A percentile compares a stretch with the other conserved stretches of the same genome.
Evolutionary conservation across 768 basidiomycete species (phyloP).

Genomic region (Pleurotus ostreatus): DNA sequence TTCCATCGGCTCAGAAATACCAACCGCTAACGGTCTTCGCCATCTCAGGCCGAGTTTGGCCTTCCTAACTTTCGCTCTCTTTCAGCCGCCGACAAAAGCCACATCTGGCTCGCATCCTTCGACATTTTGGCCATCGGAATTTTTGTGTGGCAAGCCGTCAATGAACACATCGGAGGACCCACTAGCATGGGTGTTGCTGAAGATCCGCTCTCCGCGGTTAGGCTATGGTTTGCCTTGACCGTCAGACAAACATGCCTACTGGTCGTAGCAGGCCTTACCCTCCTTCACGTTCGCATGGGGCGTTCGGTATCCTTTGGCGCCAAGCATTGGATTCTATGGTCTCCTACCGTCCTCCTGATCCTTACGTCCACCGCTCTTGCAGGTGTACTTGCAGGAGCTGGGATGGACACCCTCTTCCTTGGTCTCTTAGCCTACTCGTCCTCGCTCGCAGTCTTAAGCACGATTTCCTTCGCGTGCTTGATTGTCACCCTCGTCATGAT

Average conservation of each 20-base stretch:
- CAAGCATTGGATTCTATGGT: slow-evolving; percentile 75
- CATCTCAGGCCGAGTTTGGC: slow-evolving; percentile 65
- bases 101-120: slow-evolving; percentile 68
- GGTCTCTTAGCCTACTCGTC: slow-evolving; percentile 60
- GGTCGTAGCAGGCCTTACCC: slow-evolving; percentile 52
- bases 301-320: slow-evolving; percentile 64
- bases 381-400: slow-evolving; percentile 51
- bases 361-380: slow-evolving; percentile 56
- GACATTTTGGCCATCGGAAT: slow-evolving; percentile 59
- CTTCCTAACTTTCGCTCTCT: slow-evolving; percentile 66
- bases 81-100: slow-evolving; percentile 64
- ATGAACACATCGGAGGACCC: slow-evolving; percentile 45
- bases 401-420: slow-evolving; percentile 50
- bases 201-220: slow-evolving; percentile 49
- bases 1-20: too few relatives aligned
- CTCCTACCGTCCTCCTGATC: slow-evolving; percentile 52
- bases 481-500: slow-evolving; percentile 61
- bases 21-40: too few relatives aligned
- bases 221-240: slow-evolving; percentile 69
- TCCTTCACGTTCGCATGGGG: slow-evolving; percentile 68
- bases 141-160: slow-evolving; percentile 65
- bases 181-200: slow-evolving; percentile 37
- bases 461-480: slow-evolving; percentile 52
- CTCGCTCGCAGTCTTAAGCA: slow-evolving; percentile 47
- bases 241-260: slow-evolving; percentile 67